Evolutionary conservation across 306 rosid genomes (phyloP).

Genomic region (Heteromeles arbutifolia): DNA sequence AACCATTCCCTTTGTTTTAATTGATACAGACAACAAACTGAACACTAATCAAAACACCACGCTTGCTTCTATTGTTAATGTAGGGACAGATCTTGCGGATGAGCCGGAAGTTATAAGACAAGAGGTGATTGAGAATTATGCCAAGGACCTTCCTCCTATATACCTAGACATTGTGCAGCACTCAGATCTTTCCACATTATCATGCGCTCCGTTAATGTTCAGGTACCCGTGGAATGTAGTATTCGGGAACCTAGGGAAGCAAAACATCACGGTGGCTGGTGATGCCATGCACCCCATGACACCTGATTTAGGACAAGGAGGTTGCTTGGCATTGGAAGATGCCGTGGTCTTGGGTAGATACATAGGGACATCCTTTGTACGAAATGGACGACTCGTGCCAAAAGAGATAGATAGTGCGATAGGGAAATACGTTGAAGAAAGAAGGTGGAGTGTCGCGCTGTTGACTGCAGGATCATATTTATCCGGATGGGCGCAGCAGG

Average conservation of each 20-base stretch:
- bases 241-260: slow-evolving; percentile 5
- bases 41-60: background rate
- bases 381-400: background rate
- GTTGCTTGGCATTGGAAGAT: slow-evolving; percentile 12
- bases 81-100: background rate
- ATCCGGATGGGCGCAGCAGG: slow-evolving; percentile 19
- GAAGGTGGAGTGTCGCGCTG: slow-evolving; percentile 15
- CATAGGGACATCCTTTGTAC: background rate
- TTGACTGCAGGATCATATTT: slow-evolving; percentile 7
- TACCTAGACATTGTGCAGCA: background rate
- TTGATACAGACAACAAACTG: background rate
- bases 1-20: too few relatives aligned
- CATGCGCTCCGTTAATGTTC: slow-evolving; percentile 8
- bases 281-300: slow-evolving; percentile 27
- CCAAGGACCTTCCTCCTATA: slow-evolving; percentile 6
- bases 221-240: slow-evolving; percentile 10
- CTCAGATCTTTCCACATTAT: slow-evolving; percentile 11
- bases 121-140: slow-evolving; percentile 7
- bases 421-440: slow-evolving; percentile 8
- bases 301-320: slow-evolving; percentile 11
- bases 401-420: background rate
- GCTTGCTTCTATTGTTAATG: background rate
- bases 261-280: slow-evolving; percentile 13
- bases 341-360: slow-evolving; percentile 11
- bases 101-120: background rate